Percentiles rank a stretch among this genome's conserved stretches.
These are phyloP conservation scores for Hyphopichia wangnamkhiaoensis DNA, from an alignment of 1,139 yeast genomes.

Conservation along the genomic window DNA sequence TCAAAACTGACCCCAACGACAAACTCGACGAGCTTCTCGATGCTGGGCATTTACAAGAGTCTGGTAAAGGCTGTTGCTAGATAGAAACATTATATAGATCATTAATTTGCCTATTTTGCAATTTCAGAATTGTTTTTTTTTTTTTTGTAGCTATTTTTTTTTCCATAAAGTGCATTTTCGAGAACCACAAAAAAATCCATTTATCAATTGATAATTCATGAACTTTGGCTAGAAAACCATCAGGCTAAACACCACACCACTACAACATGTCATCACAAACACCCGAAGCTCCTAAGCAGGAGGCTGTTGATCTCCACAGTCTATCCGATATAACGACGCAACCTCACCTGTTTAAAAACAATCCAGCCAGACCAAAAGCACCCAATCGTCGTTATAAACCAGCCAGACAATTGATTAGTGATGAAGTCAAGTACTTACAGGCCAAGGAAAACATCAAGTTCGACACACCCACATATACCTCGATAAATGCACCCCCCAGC, in stretches of 20 bases:
- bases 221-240: too few relatives aligned
- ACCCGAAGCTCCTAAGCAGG: slow-evolving; percentile 5
- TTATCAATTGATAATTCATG: too few relatives aligned
- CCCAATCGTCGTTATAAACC: slow-evolving; percentile 73
- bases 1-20: slow-evolving; percentile 41
- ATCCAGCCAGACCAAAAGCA: slow-evolving; percentile 44
- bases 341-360: slow-evolving; percentile 55
- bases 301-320: slow-evolving; percentile 25
- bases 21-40: slow-evolving; percentile 32
- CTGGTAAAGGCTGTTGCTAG: slow-evolving; percentile 4
- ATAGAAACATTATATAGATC: not conserved
- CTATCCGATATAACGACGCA: slow-evolving; percentile 45
- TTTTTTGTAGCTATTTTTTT: too few relatives aligned
- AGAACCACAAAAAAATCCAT: too few relatives aligned
- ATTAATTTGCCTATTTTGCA: not conserved
- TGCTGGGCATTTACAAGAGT: slow-evolving; percentile 17
- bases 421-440: slow-evolving; percentile 68
- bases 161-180: too few relatives aligned
- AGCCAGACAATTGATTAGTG: slow-evolving; percentile 70
- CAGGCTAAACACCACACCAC: too few relatives aligned
- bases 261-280: slow-evolving; percentile 1
- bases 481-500: slow-evolving; percentile 86
- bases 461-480: slow-evolving; percentile 58
- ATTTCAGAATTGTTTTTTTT: too few relatives aligned
- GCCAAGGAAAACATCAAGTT: slow-evolving; percentile 38